Evolutionary conservation across 768 basidiomycete species (phyloP).

Genomic region (Naganishia randhawae): DNA sequence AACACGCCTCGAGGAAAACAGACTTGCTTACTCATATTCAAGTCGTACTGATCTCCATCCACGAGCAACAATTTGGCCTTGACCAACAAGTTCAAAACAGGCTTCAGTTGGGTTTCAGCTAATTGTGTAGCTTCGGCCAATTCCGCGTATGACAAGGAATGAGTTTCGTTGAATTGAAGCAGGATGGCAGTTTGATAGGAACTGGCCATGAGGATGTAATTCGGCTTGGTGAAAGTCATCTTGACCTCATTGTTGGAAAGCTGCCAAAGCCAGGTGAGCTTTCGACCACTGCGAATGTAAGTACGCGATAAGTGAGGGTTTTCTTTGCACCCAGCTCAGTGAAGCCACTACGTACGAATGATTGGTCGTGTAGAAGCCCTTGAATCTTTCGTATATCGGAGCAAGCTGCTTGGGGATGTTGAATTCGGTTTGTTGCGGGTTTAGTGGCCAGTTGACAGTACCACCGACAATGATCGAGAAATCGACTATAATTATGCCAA

Average conservation of each 20-base stretch:
- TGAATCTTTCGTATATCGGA: constrained; percentile 84
- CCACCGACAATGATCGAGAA: constrained; percentile 91
- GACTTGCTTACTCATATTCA: constrained; percentile 67
- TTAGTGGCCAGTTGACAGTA: constrained; percentile 92
- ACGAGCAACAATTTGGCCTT: constrained; percentile 87
- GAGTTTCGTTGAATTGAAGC: constrained; percentile 85
- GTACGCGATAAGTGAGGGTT: neutral
- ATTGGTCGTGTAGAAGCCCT: constrained; percentile 86
- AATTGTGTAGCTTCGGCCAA: constrained; percentile 74
- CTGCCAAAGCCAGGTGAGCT: constrained; percentile 98
- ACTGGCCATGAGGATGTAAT: constrained; percentile 93
- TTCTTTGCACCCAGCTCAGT: neutral
- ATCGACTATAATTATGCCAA: constrained; percentile 57
- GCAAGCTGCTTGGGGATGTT: constrained; percentile 82
- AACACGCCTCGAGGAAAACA: neutral
- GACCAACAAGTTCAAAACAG: constrained; percentile 61
- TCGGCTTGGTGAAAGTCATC: constrained; percentile 87
- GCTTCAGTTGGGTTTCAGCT: constrained; percentile 55
- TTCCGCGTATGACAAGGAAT: constrained; percentile 77
- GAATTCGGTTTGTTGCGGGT: constrained; percentile 71
- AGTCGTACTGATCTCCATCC: constrained; percentile 88
- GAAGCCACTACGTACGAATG: constrained; percentile 58
- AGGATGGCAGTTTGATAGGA: constrained; percentile 94
- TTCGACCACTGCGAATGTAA: constrained; percentile 61
- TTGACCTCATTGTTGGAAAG: constrained; percentile 94